Conservation (phyloP, 2,329 filamentous ascomycete species). For the Cladorrhinum sp. region DNA sequence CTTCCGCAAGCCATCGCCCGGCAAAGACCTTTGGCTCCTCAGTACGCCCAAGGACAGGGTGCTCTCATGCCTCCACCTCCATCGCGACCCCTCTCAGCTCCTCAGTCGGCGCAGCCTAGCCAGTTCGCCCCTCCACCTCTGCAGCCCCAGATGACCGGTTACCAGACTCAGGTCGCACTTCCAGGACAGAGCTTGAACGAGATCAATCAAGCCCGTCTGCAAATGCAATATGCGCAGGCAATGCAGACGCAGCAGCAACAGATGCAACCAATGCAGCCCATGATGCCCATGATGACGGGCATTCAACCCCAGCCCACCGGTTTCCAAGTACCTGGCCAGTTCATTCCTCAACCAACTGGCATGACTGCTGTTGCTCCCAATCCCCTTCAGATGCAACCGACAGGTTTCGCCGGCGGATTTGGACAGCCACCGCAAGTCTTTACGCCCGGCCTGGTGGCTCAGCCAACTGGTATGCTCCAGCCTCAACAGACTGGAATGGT, state of each 20-base stretch:
- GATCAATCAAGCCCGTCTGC: slow-evolving; percentile 62
- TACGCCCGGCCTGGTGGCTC: slow-evolving; percentile 26
- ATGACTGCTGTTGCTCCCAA: background rate
- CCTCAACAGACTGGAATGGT: slow-evolving; percentile 45
- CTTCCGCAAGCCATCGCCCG: slow-evolving; percentile 48
- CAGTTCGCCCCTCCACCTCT: slow-evolving; percentile 71
- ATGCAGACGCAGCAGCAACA: slow-evolving; percentile 41
- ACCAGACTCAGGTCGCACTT: slow-evolving; percentile 58
- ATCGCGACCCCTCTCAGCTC: slow-evolving; percentile 79
- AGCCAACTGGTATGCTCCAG: slow-evolving; percentile 30
- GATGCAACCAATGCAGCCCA: slow-evolving; percentile 37
- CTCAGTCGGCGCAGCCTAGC: slow-evolving; percentile 73
- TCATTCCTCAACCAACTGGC: slow-evolving; percentile 42
- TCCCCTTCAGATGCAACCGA: slow-evolving; percentile 14
- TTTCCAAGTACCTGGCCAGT: slow-evolving; percentile 38
- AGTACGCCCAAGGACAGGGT: slow-evolving; percentile 55
- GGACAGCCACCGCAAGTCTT: slow-evolving; percentile 38
- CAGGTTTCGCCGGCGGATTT: slow-evolving; percentile 13
- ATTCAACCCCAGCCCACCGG: slow-evolving; percentile 37
- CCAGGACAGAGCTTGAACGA: slow-evolving; percentile 76
- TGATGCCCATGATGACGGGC: slow-evolving; percentile 52
- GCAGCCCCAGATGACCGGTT: slow-evolving; percentile 80
- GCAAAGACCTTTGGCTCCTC: slow-evolving; percentile 69
- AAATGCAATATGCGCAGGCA: slow-evolving; percentile 53
- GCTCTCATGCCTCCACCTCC: slow-evolving; percentile 74